Percentiles rank a stretch among this genome's conserved stretches.
Conservation (phyloP, 176 grass and related monocot genomes). For the Hsuehochloa calcarea region DNA sequence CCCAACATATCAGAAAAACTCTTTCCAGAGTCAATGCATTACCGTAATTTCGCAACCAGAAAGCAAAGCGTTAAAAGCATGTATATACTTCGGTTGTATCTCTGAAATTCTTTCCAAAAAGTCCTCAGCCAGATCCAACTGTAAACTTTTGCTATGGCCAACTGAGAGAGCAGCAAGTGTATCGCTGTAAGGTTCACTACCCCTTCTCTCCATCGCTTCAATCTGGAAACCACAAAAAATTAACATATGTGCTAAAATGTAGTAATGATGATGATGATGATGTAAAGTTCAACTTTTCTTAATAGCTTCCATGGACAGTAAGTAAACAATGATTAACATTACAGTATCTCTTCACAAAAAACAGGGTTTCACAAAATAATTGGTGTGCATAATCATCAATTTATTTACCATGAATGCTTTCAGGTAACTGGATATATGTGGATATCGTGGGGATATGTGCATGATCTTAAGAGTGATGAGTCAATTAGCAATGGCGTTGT, state of each 20-base stretch:
- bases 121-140: conserved; percentile 73
- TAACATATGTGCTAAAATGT: conserved; percentile 14
- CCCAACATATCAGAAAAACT: too few relatives aligned
- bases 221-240: conserved; percentile 58
- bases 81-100: conserved; percentile 46
- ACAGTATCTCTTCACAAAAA: background rate
- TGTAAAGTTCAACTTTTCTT: conserved; percentile 8
- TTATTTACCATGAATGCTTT: conserved; percentile 16
- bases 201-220: conserved; percentile 59
- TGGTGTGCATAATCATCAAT: background rate
- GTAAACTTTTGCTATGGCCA: conserved; percentile 57
- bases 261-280: conserved; percentile 7
- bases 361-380: conserved; percentile 13
- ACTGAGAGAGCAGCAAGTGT: conserved; percentile 64
- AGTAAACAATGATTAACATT: background rate
- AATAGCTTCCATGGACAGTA: background rate
- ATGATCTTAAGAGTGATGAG: too few relatives aligned
- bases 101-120: conserved; percentile 65
- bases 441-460: too few relatives aligned
- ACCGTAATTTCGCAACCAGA: conserved; percentile 70
- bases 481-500: too few relatives aligned
- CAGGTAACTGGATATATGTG: conserved; percentile 8
- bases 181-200: conserved; percentile 44
- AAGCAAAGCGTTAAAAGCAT: conserved; percentile 63
- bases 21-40: background rate